phyloP scores from a whole-genome alignment of 78 protist genomes.

The Speleostelium caveatum region DNA sequence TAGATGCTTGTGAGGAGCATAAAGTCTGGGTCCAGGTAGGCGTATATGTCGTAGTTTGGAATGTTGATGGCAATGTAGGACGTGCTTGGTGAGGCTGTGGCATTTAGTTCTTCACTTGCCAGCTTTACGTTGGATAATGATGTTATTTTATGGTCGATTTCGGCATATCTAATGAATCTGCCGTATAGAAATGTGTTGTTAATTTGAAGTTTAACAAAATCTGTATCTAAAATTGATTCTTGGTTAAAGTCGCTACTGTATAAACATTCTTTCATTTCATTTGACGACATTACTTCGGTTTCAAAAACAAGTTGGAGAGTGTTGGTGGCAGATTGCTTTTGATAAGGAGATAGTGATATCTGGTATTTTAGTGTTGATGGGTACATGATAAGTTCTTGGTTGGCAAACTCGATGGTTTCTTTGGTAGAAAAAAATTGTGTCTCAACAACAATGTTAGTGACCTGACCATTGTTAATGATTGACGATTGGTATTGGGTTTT shows the following conservation, averaged over 20 bases:
- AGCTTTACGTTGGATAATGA: too few species aligned
- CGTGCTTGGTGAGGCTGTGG: not conserved
- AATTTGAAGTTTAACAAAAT: not conserved
- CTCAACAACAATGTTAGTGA: not conserved
- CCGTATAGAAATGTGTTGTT: not conserved
- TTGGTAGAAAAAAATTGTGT: not conserved
- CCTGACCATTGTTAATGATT: not conserved
- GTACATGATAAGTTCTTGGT: not conserved
- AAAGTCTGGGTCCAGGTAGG: not conserved
- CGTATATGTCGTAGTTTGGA: not conserved
- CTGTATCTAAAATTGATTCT: not conserved
- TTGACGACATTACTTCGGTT: too few species aligned
- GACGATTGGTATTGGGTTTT: too few species aligned
- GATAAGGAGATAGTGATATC: not conserved
- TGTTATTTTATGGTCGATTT: not conserved
- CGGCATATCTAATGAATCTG: not conserved
- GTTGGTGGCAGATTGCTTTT: not conserved
- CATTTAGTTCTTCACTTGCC: not conserved
- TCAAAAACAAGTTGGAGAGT: slow-evolving; percentile 19
- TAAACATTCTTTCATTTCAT: too few species aligned
- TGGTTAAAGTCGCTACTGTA: not conserved
- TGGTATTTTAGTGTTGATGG: slow-evolving; percentile 27
- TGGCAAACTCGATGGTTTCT: not conserved
- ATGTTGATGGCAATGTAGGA: not conserved
- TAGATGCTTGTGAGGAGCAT: too few species aligned